A percentile compares a stretch with the other conserved stretches of the same genome.
Evolutionary conservation across 2,329 filamentous ascomycete genomes (phyloP).

Genomic region (Daldinia sp.): DNA sequence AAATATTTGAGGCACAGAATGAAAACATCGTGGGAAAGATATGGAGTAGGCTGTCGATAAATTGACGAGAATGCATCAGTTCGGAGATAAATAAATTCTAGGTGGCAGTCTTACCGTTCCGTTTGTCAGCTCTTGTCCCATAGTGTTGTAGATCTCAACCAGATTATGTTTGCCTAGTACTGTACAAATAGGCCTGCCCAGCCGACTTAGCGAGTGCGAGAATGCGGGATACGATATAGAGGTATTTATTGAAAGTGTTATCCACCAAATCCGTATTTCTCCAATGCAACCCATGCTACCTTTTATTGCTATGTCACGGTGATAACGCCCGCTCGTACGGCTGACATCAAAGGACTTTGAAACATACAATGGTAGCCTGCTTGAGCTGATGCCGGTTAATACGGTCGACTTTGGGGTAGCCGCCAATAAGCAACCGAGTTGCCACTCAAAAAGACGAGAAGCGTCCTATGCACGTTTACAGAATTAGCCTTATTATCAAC

Average conservation of each 20-base stretch:
- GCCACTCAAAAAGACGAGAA: neutral
- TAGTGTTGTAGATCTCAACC: constrained; percentile 14
- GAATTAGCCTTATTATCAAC: constrained; percentile 9
- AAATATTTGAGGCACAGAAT: constrained; percentile 9
- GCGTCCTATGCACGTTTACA: neutral
- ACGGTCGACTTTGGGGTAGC: constrained; percentile 2
- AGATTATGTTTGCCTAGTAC: constrained; percentile 1
- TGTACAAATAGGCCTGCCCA: constrained; percentile 18
- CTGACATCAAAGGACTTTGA: neutral
- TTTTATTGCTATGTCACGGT: constrained; percentile 9
- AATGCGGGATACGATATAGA: constrained; percentile 7
- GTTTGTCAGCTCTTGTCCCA: neutral
- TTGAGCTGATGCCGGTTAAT: constrained; percentile 5
- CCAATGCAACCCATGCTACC: constrained; percentile 22
- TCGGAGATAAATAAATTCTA: constrained; percentile 1
- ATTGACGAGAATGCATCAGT: neutral
- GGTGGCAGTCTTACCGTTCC: neutral
- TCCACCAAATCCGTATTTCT: neutral
- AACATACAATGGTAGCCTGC: neutral
- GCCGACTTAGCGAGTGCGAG: neutral
- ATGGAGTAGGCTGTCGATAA: neutral
- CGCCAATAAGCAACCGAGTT: neutral
- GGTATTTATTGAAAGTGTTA: constrained; percentile 11
- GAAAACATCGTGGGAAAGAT: constrained; percentile 5
- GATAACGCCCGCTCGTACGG: neutral